Evolutionary conservation across 768 basidiomycete genomes (phyloP).

Genomic region (Thelephora ganbajun): DNA sequence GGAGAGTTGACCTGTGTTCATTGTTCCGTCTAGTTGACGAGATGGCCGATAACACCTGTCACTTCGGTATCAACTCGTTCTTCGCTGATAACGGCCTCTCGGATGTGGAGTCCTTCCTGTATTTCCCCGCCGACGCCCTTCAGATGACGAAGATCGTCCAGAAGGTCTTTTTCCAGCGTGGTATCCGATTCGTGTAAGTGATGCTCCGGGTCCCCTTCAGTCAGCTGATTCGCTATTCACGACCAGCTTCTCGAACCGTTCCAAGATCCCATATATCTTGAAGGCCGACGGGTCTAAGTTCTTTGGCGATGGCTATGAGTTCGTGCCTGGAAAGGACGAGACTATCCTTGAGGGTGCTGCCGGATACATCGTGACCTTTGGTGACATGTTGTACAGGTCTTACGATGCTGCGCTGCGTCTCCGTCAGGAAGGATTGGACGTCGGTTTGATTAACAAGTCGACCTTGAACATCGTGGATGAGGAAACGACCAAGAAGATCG

Average conservation of each 20-base stretch:
- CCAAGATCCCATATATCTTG: constrained; percentile 81
- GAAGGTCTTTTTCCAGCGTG: constrained; percentile 71
- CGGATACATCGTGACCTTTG: constrained; percentile 77
- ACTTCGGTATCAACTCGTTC: constrained; percentile 73
- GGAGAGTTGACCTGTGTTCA: not conserved
- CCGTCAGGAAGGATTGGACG: constrained; percentile 58
- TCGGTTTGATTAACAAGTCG: constrained; percentile 80
- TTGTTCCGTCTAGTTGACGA: constrained; percentile 42
- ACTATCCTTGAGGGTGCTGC: constrained; percentile 60
- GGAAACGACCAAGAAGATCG: constrained; percentile 57
- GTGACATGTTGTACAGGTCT: constrained; percentile 77
- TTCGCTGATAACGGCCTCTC: constrained; percentile 82
- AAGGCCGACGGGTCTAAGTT: constrained; percentile 57
- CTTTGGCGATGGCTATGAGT: constrained; percentile 62
- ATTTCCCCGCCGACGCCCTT: constrained; percentile 76
- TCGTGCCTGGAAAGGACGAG: constrained; percentile 78
- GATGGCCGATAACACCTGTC: constrained; percentile 47
- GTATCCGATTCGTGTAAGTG: constrained; percentile 54
- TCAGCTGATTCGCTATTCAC: not conserved
- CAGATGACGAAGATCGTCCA: constrained; percentile 73
- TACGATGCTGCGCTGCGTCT: constrained; percentile 72
- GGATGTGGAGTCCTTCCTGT: constrained; percentile 66
- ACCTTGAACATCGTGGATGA: constrained; percentile 78
- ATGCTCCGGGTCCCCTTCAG: not conserved
- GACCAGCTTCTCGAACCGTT: constrained; percentile 60